phyloP scores from a whole-genome alignment of 2,329 filamentous ascomycete genomes.

The Fusarium subtropicale region DNA sequence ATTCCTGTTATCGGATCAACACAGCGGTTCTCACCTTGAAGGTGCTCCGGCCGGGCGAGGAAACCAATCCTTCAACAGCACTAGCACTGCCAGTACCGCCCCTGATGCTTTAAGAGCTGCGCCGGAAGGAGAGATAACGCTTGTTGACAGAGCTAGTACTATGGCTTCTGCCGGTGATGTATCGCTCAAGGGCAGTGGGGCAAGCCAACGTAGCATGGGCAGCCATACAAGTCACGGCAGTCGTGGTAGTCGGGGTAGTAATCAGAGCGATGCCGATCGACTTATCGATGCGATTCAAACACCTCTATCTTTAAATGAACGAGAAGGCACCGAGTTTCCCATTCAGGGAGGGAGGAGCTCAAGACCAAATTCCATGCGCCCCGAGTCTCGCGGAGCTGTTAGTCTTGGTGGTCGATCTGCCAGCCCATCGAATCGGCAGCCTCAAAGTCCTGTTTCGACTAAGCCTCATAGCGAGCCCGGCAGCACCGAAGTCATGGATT shows the following conservation, averaged over 20 bases:
- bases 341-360: slow-evolving; percentile 35
- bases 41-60: slow-evolving; percentile 5
- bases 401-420: slow-evolving; percentile 23
- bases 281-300: slow-evolving; percentile 78
- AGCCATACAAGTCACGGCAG: slow-evolving; percentile 61
- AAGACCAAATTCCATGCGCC: slow-evolving; percentile 20
- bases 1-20: slow-evolving; percentile 70
- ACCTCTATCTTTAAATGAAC: slow-evolving; percentile 59
- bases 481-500: slow-evolving; percentile 55
- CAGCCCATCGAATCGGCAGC: slow-evolving; percentile 21
- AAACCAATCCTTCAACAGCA: slow-evolving; percentile 21
- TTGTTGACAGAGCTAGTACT: slow-evolving; percentile 64
- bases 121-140: slow-evolving; percentile 67
- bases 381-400: slow-evolving; percentile 8
- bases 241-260: slow-evolving; percentile 62
- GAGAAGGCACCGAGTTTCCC: slow-evolving; percentile 50
- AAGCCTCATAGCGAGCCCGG: slow-evolving; percentile 49
- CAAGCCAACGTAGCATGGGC: slow-evolving; percentile 51
- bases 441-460: slow-evolving; percentile 23
- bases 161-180: slow-evolving; percentile 18
- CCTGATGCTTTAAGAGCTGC: slow-evolving; percentile 45
- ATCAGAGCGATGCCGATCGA: slow-evolving; percentile 72
- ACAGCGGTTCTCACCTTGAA: slow-evolving; percentile 35
- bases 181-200: slow-evolving; percentile 31
- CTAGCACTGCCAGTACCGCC: slow-evolving; percentile 40